phyloP scores from a whole-genome alignment of 1,139 yeast genomes.

The Yamadazyma aaseri region DNA sequence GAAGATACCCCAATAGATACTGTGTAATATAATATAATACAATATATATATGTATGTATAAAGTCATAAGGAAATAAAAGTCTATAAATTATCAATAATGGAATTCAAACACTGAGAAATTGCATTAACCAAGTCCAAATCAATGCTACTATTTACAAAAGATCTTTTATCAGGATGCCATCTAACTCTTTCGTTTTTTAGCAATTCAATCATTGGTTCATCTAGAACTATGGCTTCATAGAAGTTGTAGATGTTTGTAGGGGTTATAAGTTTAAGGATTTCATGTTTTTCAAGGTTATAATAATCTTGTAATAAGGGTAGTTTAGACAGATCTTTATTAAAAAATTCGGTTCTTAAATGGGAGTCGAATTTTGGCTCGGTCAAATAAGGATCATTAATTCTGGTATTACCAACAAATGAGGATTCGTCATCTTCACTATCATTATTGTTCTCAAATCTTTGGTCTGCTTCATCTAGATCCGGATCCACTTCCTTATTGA shows the following conservation, averaged over 20 bases:
- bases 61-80: background rate
- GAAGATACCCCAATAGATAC: constrained; percentile 13
- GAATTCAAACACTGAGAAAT: constrained; percentile 18
- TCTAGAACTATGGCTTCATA: constrained; percentile 22
- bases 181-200: constrained; percentile 52
- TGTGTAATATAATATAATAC: constrained; percentile 1
- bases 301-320: constrained; percentile 21
- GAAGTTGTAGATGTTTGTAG: constrained; percentile 22
- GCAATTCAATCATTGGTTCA: constrained; percentile 20
- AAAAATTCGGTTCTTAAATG: constrained; percentile 17
- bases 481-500: constrained; percentile 23
- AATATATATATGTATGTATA: constrained; percentile 2
- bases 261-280: constrained; percentile 23
- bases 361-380: constrained; percentile 10
- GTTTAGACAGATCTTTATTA: constrained; percentile 10
- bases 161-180: constrained; percentile 72
- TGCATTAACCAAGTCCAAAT: constrained; percentile 26
- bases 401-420: constrained; percentile 34
- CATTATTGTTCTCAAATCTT: constrained; percentile 28
- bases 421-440: constrained; percentile 30
- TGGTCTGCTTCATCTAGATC: constrained; percentile 42
- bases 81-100: constrained; percentile 4
- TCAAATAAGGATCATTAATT: constrained; percentile 37
- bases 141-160: constrained; percentile 17
- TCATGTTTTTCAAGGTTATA: constrained; percentile 11